Evolutionary conservation across 1,284 basidiomycete genomes (phyloP).

Genomic region (Fereydounia khargensis): DNA sequence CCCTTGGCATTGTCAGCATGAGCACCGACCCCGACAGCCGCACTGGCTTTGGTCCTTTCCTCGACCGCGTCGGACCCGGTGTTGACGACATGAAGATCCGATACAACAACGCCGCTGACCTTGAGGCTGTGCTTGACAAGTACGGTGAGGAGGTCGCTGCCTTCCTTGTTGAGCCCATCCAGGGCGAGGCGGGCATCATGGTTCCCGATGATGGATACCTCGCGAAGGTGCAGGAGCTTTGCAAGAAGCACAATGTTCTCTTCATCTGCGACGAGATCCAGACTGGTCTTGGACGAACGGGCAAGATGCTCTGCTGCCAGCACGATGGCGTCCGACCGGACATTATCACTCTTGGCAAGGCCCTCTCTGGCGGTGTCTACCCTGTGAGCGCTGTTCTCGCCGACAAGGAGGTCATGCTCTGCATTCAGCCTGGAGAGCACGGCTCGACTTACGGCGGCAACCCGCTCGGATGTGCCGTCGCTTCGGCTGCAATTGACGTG

Average conservation of each 20-base stretch:
- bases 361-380: conserved; percentile 92
- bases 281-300: conserved; percentile 62
- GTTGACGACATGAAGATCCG: conserved; percentile 50
- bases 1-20: conserved; percentile 88
- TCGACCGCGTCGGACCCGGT: conserved; percentile 76
- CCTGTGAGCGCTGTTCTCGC: conserved; percentile 93
- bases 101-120: conserved; percentile 64
- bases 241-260: conserved; percentile 89
- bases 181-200: conserved; percentile 95
- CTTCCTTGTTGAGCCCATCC: conserved; percentile 94
- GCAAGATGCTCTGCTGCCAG: conserved; percentile 66
- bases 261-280: conserved; percentile 98
- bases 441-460: conserved; percentile 83
- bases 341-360: conserved; percentile 90
- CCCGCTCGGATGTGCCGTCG: conserved; percentile 90
- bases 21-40: conserved; percentile 91
- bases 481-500: conserved; percentile 84
- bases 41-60: conserved; percentile 84
- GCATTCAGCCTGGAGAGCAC: conserved; percentile 94
- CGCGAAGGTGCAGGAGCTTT: conserved; percentile 72
- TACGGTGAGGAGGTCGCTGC: conserved; percentile 84
- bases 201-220: conserved; percentile 91
- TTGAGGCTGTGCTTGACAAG: conserved; percentile 76
- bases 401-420: conserved; percentile 85
- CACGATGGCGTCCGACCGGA: conserved; percentile 81